Evolutionary conservation across 768 basidiomycete species (phyloP).

Genomic region (Hericium rajendrae): DNA sequence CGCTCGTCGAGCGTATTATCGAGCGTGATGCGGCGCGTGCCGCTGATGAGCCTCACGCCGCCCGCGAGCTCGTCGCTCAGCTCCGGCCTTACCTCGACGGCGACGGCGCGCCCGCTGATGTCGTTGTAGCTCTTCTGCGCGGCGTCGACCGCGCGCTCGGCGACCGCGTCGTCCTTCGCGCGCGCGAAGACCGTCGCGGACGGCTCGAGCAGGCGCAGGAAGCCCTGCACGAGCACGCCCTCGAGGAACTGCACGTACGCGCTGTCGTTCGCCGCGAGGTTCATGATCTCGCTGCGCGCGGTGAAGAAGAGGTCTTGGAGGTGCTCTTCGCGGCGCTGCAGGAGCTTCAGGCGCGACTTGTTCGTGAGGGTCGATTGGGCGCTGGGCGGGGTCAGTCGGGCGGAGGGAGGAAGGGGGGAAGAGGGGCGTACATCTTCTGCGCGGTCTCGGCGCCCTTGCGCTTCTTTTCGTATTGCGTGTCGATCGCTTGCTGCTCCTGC

Average conservation of each 20-base stretch:
- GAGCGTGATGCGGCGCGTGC: conserved; percentile 70
- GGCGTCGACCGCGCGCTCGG: conserved; percentile 50
- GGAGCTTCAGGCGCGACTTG: conserved; percentile 83
- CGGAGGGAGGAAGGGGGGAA: background rate
- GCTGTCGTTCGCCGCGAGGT: conserved; percentile 52
- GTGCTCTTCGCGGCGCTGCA: conserved; percentile 87
- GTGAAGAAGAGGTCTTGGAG: conserved; percentile 80
- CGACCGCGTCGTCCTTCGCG: conserved; percentile 52
- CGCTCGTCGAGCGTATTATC: conserved; percentile 95
- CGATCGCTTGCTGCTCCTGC: conserved; percentile 91
- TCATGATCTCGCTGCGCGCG: conserved; percentile 52
- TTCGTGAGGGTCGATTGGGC: conserved; percentile 95
- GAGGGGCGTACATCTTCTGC: conserved; percentile 79
- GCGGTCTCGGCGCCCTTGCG: conserved; percentile 87
- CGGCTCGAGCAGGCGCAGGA: conserved; percentile 74
- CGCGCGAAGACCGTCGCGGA: conserved; percentile 58
- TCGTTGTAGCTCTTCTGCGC: conserved; percentile 66
- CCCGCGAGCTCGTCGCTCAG: conserved; percentile 76
- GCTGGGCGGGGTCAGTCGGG: conserved; percentile 29
- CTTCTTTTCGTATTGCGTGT: conserved; percentile 92
- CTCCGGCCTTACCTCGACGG: conserved; percentile 47
- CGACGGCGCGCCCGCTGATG: conserved; percentile 61
- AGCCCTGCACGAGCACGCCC: conserved; percentile 76
- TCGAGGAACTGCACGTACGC: conserved; percentile 79
- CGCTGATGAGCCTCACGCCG: conserved; percentile 69